A percentile compares a stretch with the other conserved stretches of the same genome.
phyloP scores from a whole-genome alignment of 306 rosid species.

The Medicago lupulina region DNA sequence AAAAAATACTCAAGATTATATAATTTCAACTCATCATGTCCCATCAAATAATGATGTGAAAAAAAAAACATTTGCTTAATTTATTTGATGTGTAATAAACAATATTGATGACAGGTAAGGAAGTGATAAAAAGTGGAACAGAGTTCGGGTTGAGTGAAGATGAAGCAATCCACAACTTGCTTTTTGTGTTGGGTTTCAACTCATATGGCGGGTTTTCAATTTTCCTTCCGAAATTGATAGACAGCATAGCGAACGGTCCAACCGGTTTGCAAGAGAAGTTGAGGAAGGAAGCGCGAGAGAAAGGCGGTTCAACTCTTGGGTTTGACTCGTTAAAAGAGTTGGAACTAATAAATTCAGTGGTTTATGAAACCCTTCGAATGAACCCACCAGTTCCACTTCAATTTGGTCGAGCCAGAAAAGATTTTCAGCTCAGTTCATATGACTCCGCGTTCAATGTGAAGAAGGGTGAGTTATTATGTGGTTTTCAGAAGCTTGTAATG shows the following conservation, averaged over 20 bases:
- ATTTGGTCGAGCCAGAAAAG: conserved; percentile 79
- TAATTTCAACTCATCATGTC: no score
- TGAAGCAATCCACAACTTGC: conserved; percentile 75
- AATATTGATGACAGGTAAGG: conserved; percentile 56
- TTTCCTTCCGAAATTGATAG: conserved; percentile 66
- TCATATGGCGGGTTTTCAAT: conserved; percentile 87
- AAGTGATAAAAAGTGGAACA: conserved; percentile 58
- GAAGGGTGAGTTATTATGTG: conserved; percentile 90
- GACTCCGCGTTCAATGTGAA: conserved; percentile 63
- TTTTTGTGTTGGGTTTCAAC: conserved; percentile 85
- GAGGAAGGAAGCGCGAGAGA: conserved; percentile 66
- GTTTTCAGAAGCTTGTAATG: conserved; percentile 79
- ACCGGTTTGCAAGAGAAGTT: conserved; percentile 65
- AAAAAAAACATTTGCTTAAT: neutral
- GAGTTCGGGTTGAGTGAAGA: conserved; percentile 75
- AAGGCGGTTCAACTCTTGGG: conserved; percentile 60
- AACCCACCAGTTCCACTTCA: conserved; percentile 91
- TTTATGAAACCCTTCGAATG: conserved; percentile 79
- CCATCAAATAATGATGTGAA: no score
- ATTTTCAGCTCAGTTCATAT: conserved; percentile 69
- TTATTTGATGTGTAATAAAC: neutral
- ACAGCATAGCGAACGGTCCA: conserved; percentile 46
- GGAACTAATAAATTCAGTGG: conserved; percentile 71
- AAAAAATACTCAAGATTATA: no score
- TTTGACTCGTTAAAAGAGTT: conserved; percentile 66